These are phyloP conservation scores for Neohortaea acidophila DNA, from an alignment of 495 filamentous ascomycete genomes.

Conservation along the genomic window DNA sequence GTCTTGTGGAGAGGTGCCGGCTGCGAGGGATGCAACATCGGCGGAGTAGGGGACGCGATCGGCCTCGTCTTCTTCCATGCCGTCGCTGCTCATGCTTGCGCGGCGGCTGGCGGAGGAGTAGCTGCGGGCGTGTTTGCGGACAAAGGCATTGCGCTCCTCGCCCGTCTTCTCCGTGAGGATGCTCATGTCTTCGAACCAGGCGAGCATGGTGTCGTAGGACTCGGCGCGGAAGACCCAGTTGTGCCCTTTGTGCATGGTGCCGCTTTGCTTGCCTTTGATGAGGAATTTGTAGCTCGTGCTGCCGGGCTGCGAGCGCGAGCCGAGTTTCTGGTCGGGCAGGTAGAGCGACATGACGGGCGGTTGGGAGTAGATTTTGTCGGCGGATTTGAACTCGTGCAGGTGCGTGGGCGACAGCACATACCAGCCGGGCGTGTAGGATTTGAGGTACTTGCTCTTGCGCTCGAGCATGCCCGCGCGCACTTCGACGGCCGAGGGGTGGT, in stretches of 20 bases:
- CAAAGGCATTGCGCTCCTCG: constrained; percentile 74
- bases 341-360: constrained; percentile 90
- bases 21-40: constrained; percentile 23
- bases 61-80: constrained; percentile 79
- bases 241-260: constrained; percentile 83
- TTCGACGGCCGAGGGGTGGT: constrained; percentile 75
- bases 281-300: constrained; percentile 96
- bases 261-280: constrained; percentile 88
- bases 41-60: constrained; percentile 37
- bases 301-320: constrained; percentile 70
- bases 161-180: constrained; percentile 74
- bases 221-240: constrained; percentile 97
- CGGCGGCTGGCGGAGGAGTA: constrained; percentile 52
- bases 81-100: constrained; percentile 55
- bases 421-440: constrained; percentile 96
- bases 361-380: constrained; percentile 52
- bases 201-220: constrained; percentile 89
- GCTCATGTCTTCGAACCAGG: constrained; percentile 90
- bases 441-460: constrained; percentile 96
- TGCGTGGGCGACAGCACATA: constrained; percentile 94
- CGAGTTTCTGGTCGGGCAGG: constrained; percentile 85
- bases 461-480: constrained; percentile 82
- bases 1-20: constrained; percentile 12
- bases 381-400: constrained; percentile 94
- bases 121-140: constrained; percentile 60